Conservation (phyloP, 108 stramenopile species). For the Fistulifera pelliculosa region DNA sequence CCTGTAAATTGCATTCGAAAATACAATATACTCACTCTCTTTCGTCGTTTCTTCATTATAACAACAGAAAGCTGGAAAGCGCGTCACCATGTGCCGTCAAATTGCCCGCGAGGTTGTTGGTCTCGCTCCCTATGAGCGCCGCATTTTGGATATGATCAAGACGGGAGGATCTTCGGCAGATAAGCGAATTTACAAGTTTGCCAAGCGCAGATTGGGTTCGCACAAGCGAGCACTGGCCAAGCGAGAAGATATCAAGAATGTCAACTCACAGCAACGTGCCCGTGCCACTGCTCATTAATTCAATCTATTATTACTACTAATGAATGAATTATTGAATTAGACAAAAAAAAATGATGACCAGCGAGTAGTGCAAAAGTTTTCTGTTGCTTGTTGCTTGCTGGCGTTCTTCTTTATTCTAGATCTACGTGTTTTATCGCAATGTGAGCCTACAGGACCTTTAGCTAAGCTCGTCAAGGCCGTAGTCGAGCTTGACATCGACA, state of each 20-base stretch:
- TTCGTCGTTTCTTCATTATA: not conserved
- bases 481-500: no score
- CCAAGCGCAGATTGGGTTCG: slow-evolving; percentile 96
- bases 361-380: no score
- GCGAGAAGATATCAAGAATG: slow-evolving; percentile 97
- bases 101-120: slow-evolving; percentile 98
- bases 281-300: slow-evolving; percentile 48
- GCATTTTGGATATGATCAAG: slow-evolving; percentile 99
- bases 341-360: no score
- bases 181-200: slow-evolving; percentile 99
- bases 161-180: slow-evolving; percentile 93
- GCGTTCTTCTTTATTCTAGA: no score
- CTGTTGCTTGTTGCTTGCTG: no score
- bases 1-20: no score
- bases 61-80: slow-evolving; percentile 67
- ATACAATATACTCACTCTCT: not conserved
- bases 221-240: slow-evolving; percentile 98
- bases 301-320: slow-evolving; percentile 19
- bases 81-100: slow-evolving; percentile 74
- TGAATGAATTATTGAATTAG: no score
- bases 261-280: slow-evolving; percentile 84
- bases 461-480: no score
- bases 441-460: no score
- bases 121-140: slow-evolving; percentile 96
- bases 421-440: no score